phyloP scores from a whole-genome alignment of 495 filamentous ascomycete species.

The Lineolata rhizophorae region DNA sequence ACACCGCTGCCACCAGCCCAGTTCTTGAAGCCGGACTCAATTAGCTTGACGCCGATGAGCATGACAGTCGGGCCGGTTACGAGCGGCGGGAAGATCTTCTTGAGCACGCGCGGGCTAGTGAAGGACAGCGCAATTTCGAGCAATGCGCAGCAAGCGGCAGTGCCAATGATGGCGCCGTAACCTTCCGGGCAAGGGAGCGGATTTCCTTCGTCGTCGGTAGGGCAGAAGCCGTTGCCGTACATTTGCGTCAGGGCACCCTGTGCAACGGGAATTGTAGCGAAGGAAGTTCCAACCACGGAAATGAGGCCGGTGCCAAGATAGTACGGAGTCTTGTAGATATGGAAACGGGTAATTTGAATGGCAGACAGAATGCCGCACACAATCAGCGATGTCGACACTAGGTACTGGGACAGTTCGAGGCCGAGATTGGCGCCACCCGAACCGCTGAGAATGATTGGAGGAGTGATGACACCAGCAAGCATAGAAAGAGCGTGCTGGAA shows the following conservation, averaged over 20 bases:
- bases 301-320: slow-evolving; percentile 76
- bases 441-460: slow-evolving; percentile 55
- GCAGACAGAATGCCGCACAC: slow-evolving; percentile 61
- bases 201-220: slow-evolving; percentile 35
- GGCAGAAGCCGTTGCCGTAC: slow-evolving; percentile 67
- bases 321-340: slow-evolving; percentile 59
- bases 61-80: slow-evolving; percentile 42
- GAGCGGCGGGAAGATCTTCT: slow-evolving; percentile 68
- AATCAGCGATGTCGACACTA: slow-evolving; percentile 79
- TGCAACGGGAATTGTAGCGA: slow-evolving; percentile 72
- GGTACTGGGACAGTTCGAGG: slow-evolving; percentile 41
- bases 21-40: slow-evolving; percentile 54
- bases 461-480: slow-evolving; percentile 53
- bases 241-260: slow-evolving; percentile 60
- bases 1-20: slow-evolving; percentile 61
- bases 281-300: slow-evolving; percentile 76
- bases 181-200: slow-evolving; percentile 61
- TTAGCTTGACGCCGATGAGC: slow-evolving; percentile 25
- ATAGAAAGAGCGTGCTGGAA: slow-evolving; percentile 50
- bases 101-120: slow-evolving; percentile 42
- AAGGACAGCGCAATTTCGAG: slow-evolving; percentile 59
- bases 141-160: slow-evolving; percentile 43
- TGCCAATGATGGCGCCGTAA: slow-evolving; percentile 71
- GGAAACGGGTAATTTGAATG: slow-evolving; percentile 71
- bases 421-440: slow-evolving; percentile 42